Evolutionary conservation across 352 stramenopile genomes (phyloP).

Genomic region (Globisporangium paroecandrum): DNA sequence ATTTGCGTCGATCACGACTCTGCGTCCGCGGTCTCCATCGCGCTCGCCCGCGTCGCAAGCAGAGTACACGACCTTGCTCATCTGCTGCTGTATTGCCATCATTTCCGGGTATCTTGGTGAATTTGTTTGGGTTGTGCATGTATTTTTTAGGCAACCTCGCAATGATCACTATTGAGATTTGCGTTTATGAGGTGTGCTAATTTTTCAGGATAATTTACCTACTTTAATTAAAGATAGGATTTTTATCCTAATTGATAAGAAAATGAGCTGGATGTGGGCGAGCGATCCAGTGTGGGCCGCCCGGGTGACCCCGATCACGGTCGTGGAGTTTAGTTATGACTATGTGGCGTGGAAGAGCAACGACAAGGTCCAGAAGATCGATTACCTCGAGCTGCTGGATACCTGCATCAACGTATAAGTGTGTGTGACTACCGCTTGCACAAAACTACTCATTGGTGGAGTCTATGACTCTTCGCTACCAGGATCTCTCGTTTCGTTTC

Average conservation of each 20-base stretch:
- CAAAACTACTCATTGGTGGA: neutral
- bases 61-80: neutral
- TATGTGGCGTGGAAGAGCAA: constrained; percentile 28
- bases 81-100: neutral
- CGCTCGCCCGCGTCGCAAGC: neutral
- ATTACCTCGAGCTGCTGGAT: constrained; percentile 24
- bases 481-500: too few relatives aligned
- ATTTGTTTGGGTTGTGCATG: neutral
- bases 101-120: neutral
- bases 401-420: constrained; percentile 26
- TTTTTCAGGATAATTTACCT: too few relatives aligned
- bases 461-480: too few relatives aligned
- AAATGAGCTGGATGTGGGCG: neutral
- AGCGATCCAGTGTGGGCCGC: constrained; percentile 18
- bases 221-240: too few relatives aligned
- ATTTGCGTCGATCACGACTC: constrained; percentile 23
- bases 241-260: too few relatives aligned
- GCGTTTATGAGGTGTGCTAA: too few relatives aligned
- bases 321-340: constrained; percentile 18
- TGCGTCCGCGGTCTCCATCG: constrained; percentile 35
- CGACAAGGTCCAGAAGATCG: constrained; percentile 26
- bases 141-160: neutral
- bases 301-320: constrained; percentile 15
- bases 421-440: neutral
- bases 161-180: too few relatives aligned